Evolutionary conservation across 2,329 filamentous ascomycete species (phyloP).

Genomic region (Xylaria sp.): DNA sequence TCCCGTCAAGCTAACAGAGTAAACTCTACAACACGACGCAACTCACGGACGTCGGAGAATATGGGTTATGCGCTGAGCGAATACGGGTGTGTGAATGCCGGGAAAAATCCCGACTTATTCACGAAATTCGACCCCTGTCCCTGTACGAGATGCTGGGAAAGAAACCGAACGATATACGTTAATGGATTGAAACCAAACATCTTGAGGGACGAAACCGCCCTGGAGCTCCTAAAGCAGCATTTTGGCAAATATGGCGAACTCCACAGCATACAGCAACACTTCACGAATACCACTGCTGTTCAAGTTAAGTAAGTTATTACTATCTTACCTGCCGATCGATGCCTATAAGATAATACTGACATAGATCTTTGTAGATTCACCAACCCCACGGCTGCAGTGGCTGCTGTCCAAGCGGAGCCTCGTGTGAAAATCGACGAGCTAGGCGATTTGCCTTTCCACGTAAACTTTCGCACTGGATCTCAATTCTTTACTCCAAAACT

Average conservation of each 20-base stretch:
- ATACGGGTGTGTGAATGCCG: conserved; percentile 34
- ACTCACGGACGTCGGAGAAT: not conserved
- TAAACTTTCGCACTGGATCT: conserved; percentile 22
- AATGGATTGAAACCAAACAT: not conserved
- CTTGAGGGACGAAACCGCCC: not conserved
- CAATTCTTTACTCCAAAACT: conserved; percentile 11
- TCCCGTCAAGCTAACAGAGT: not conserved
- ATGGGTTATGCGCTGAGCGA: not conserved
- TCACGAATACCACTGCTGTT: not conserved
- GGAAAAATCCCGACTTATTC: accelerated
- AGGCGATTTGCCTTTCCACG: not conserved
- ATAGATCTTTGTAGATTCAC: conserved; percentile 15
- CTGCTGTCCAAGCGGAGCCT: conserved; percentile 6
- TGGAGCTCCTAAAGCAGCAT: conserved; percentile 10
- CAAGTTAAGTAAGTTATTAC: conserved; percentile 23
- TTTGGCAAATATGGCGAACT: conserved; percentile 37
- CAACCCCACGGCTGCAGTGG: not conserved
- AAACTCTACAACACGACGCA: not conserved
- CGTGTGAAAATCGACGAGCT: not conserved
- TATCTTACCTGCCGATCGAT: not conserved
- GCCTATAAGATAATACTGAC: not conserved
- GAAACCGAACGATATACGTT: conserved; percentile 38
- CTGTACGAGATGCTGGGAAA: conserved; percentile 28
- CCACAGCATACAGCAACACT: not conserved
- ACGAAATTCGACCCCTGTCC: conserved; percentile 39